phyloP scores from a whole-genome alignment of 176 grass and related monocot species.

The Cenchrus fungigraminus region DNA sequence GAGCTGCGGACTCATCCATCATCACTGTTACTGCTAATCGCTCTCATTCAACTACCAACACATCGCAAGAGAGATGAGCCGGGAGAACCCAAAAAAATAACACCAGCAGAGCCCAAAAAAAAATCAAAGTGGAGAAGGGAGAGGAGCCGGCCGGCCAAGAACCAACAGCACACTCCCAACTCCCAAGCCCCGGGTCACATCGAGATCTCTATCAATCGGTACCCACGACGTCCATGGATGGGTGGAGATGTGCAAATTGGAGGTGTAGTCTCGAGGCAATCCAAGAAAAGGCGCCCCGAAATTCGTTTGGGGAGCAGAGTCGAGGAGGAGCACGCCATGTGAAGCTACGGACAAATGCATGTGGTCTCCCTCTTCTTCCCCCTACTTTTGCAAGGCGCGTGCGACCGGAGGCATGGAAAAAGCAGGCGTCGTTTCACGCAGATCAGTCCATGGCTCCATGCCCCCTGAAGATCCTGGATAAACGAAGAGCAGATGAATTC shows the following conservation, averaged over 20 bases:
- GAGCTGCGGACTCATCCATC: constrained; percentile 30
- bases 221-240: constrained; percentile 38
- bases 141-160: not conserved
- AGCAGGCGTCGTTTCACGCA: constrained; percentile 1
- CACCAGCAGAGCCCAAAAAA: not conserved
- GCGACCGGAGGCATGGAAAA: constrained; percentile 26
- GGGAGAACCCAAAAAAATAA: too few relatives aligned
- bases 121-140: not conserved
- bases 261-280: constrained; percentile 24
- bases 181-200: constrained; percentile 9
- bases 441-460: not conserved
- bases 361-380: constrained; percentile 42
- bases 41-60: constrained; percentile 17
- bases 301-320: not conserved
- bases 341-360: constrained; percentile 56
- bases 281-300: not conserved
- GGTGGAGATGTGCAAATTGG: constrained; percentile 15
- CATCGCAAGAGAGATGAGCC: constrained; percentile 18
- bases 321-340: constrained; percentile 35
- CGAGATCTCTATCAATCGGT: not conserved
- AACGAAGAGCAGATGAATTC: constrained; percentile 21
- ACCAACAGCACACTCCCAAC: not conserved
- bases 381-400: constrained; percentile 25
- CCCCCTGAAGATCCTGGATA: constrained; percentile 15
- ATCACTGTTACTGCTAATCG: not conserved